Base-by-base conservation (phyloP, 2,329 filamentous ascomycete species). In the Botrytis pseudocinerea region DNA sequence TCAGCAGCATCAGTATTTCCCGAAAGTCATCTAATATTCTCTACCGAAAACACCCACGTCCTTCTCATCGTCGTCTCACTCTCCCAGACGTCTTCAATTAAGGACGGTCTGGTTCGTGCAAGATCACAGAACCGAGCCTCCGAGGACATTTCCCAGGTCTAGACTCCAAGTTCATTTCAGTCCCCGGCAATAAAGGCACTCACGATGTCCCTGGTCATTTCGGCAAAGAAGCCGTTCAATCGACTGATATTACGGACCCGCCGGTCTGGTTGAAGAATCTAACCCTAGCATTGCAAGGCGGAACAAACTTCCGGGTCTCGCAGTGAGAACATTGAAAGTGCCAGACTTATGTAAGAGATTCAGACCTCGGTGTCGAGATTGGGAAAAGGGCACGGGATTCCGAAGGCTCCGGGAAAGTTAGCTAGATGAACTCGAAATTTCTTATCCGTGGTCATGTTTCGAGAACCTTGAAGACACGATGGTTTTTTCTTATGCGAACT, bases 181-280 rank as follows among this genome's bases (percentile, higher is more conserved):
- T 25, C n/a, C 22, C 48, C 32, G 60, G 16, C 25, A 18, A 40
- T 18, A 18, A 28, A n/a, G n/a, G 16, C 40, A 5, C 44, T 38
- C 44, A 35, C 32, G 2, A 38, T 40, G 12, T n/a, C 38, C 44
- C 46, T 66, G 35, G 25, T 28, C 25, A 68, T 57, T 22, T 57
- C 46, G 16, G 64, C 16, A n/a, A 20, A 68, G 38, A 42, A 42
- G 60, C 25, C 22, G 60, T 62, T 42, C 48, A n/a, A 54, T 57
- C 32, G 64, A 54, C 64, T 54, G 64, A 54, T 66, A 40, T 66
- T 66, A 54, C 22, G 35, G 48, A 68, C 35, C 64, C 48, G 48
- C 38, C 7, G 35, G 48, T 51, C 25, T 68, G 65, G 65, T 68
- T 68, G 25, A 57, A 40, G 64, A 22, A 61, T 18, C 35, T 40